Evolutionary conservation across 129 eudicot species (phyloP), one percentile per base, ranked within the genome.

Genomic region (Sambucus nigra): DNA sequence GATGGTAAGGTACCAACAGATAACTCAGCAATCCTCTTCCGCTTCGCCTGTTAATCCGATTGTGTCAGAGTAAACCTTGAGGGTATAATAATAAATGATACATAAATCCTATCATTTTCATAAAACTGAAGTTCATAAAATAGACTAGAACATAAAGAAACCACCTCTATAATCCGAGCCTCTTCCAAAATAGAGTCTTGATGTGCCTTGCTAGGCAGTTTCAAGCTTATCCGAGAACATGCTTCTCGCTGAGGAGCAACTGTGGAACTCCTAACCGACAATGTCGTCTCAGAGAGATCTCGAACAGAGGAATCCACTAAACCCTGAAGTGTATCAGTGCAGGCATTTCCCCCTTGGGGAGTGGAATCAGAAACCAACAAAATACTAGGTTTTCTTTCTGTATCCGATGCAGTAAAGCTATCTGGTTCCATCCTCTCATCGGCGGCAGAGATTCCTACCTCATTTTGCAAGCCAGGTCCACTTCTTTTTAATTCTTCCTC

Each of bases 151-250:
- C 42, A 35, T 23, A 31, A 15, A 44, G 29, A 60, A 35, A 65
- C 49, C 61, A 89, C 99, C 99, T 92, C 82, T 62, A 88, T 75
- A 58, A 78, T 51, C 23, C 77, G 75, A 23, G 97, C 97, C 72
- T 88, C 95, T 78, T 80, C 80, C 68, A 92, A 73, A 38, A 92
- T 63, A 19, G 82, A 74, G 57, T 86, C 99, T 67, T 92, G 96
- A 70, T 71, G 92, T 65, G 72, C 88, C 72, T 70, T 80, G 60
- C 46, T 70, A 45, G 58, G 66, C 60, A 64, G 21, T 59, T 74
- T 65, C 45, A 55, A 20, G 51, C 59, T 65, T 25, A 67, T 53
- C 60, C 57, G 74, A 47, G 80, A 57, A 73, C 69, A 70, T 38
- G 66, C 40, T 65, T 72, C 73, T 51, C 47, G 65, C 69, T 75